These are phyloP conservation scores for Chlorociboria aeruginascens DNA, from an alignment of 495 filamentous ascomycete genomes.

Conservation along the genomic window DNA sequence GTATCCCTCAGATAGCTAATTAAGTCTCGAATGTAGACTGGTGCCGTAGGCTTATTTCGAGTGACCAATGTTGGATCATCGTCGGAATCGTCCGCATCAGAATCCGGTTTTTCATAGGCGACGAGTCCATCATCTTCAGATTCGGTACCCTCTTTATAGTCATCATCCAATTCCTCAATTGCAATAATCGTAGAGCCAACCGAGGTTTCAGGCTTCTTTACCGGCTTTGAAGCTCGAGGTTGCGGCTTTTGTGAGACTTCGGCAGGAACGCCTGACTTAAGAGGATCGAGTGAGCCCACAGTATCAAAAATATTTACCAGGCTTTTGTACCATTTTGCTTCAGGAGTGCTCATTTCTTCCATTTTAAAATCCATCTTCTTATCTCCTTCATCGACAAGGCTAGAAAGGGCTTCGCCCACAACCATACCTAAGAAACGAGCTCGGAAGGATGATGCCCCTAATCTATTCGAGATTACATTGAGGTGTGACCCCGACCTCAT, in stretches of 20 bases:
- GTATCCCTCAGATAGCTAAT: slow-evolving; percentile 65
- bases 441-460: slow-evolving; percentile 61
- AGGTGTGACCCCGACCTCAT: slow-evolving; percentile 62
- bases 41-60: slow-evolving; percentile 70
- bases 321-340: slow-evolving; percentile 66
- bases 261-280: slow-evolving; percentile 4
- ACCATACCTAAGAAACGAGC: slow-evolving; percentile 84
- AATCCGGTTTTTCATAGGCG: slow-evolving; percentile 83
- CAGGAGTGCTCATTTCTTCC: slow-evolving; percentile 60
- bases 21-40: slow-evolving; percentile 86
- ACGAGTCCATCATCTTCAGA: slow-evolving; percentile 54
- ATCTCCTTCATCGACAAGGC: slow-evolving; percentile 61
- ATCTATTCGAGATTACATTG: slow-evolving; percentile 71
- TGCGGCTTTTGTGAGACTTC: slow-evolving; percentile 8
- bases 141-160: slow-evolving; percentile 8
- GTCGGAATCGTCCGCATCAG: slow-evolving; percentile 82
- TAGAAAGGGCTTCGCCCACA: slow-evolving; percentile 70
- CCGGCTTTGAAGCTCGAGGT: slow-evolving; percentile 9
- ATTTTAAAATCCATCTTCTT: slow-evolving; percentile 73
- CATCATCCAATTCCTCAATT: slow-evolving; percentile 29
- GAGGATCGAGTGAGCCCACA: slow-evolving; percentile 41
- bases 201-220: slow-evolving; percentile 12
- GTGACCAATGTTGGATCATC: slow-evolving; percentile 82
- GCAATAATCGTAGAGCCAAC: slow-evolving; percentile 39
- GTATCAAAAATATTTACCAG: slow-evolving; percentile 52